Evolutionary conservation across 257 asterid genomes (phyloP), one percentile per base, ranked within the genome.

Genomic region (Solanum sejunctum): DNA sequence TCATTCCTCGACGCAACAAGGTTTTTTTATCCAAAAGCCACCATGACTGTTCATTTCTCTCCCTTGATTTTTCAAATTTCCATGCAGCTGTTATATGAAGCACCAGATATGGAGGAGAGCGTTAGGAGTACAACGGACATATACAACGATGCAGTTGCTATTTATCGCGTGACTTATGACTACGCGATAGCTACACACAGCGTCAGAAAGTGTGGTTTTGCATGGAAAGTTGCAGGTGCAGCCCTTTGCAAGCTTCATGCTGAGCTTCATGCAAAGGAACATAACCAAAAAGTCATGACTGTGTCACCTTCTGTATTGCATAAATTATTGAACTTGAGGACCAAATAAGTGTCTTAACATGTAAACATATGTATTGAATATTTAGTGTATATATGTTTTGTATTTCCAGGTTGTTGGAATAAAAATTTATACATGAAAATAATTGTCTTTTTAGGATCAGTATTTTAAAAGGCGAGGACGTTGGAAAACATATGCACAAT

Each of bases 141-240:
- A 28, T 90, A 86, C 7, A 80, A 87, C 10, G 96, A 94, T 82
- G 97, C 98, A 1, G 73, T 94, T 23, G 98, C 98, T 10, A 85
- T 95, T 57, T 94, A 94, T 81, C 87, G 89, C 0, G 85, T 89
- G 3, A 85, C 93, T 3, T 95, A 92, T n/a, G 86, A 92, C 80
- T 43, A 85, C 12, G 96, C 95, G 6, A 81, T 10, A 26, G 18
- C 45, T 8, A 4, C 1, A 51, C 8, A 23, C 17, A 88, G 79
- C 1, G 86, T 87, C 0, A 60, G 63, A 61, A 93, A 84, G 86
- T 95, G 98, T 72, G 61, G 88, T 28, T 95, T 95, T 88, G 96
- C 94, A 3, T 95, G 98, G 98, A 91, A 52, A 85, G 93, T 94
- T 20, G 98, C 98, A 0, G 96, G 98, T 32, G 56, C 93, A 64